These are phyloP conservation scores for Tuber umbilicatum DNA, from an alignment of 495 filamentous ascomycete species.

Conservation along the genomic window DNA sequence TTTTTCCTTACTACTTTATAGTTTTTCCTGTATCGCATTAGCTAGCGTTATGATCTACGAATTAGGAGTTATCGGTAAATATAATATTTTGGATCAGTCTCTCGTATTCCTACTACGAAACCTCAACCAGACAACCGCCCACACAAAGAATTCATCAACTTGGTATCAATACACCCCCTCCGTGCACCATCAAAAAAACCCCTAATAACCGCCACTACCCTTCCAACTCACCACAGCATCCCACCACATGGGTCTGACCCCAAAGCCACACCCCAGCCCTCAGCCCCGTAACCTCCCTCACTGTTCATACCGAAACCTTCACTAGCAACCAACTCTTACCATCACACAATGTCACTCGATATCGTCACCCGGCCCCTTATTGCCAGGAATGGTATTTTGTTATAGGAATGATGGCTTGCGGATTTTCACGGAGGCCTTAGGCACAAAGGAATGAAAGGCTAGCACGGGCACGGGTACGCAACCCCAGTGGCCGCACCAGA, in stretches of 20 bases:
- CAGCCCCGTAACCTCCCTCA: neutral
- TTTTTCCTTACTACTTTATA: neutral
- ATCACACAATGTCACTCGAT: neutral
- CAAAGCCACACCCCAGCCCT: neutral
- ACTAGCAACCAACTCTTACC: neutral
- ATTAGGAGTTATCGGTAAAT: neutral
- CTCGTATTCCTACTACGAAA: neutral
- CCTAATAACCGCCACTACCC: neutral
- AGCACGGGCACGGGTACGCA: no score
- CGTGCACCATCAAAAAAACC: neutral
- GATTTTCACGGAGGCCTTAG: no score
- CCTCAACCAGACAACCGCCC: neutral
- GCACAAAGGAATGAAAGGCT: no score
- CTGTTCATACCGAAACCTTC: neutral
- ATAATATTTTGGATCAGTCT: neutral
- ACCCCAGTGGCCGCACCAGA: no score
- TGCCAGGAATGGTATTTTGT: no score
- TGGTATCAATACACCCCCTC: neutral
- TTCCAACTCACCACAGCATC: neutral
- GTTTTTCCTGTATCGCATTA: neutral
- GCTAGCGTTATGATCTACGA: neutral
- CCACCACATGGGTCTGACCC: neutral
- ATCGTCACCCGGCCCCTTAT: neutral
- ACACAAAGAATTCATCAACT: neutral
- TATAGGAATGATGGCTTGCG: no score